These are phyloP conservation scores for Stemphylium lycopersici DNA, from an alignment of 2,329 filamentous ascomycete species.

Conservation along the genomic window DNA sequence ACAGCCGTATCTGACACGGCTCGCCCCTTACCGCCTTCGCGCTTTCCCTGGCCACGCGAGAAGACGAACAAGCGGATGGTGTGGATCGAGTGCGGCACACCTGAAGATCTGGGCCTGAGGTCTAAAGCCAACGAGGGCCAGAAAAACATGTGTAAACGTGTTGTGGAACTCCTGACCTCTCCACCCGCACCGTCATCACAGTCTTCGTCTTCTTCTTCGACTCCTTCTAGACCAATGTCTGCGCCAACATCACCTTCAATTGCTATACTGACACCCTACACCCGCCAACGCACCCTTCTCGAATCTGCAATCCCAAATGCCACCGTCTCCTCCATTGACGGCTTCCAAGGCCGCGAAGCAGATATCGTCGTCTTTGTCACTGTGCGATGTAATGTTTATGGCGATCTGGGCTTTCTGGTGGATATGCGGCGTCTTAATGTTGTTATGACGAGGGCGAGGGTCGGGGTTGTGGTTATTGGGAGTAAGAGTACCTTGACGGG, in stretches of 20 bases:
- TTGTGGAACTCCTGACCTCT: constrained; percentile 41
- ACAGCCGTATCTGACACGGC: constrained; percentile 38
- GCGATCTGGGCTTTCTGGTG: constrained; percentile 51
- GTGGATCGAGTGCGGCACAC: constrained; percentile 47
- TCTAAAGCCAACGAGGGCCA: constrained; percentile 52
- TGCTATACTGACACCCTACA: constrained; percentile 53
- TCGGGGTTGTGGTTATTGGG: constrained; percentile 41
- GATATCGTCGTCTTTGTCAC: constrained; percentile 54
- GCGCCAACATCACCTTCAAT: no score
- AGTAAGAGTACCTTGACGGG: constrained; percentile 31
- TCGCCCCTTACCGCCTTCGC: constrained; percentile 30
- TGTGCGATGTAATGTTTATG: constrained; percentile 50
- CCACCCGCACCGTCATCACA: constrained; percentile 31
- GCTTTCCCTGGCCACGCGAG: constrained; percentile 24
- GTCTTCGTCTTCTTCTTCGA: no score
- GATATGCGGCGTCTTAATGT: constrained; percentile 53
- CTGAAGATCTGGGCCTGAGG: constrained; percentile 48
- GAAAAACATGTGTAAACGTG: constrained; percentile 43
- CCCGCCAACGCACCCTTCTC: constrained; percentile 45
- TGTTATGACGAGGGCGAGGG: constrained; percentile 49
- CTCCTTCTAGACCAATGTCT: no score
- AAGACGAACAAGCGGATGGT: constrained; percentile 29
- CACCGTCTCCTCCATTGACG: constrained; percentile 52
- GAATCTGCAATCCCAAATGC: constrained; percentile 25
- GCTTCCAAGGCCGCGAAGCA: constrained; percentile 53